Base-by-base conservation (phyloP, 2,329 filamentous ascomycete species). In the Colletotrichum sp. region DNA sequence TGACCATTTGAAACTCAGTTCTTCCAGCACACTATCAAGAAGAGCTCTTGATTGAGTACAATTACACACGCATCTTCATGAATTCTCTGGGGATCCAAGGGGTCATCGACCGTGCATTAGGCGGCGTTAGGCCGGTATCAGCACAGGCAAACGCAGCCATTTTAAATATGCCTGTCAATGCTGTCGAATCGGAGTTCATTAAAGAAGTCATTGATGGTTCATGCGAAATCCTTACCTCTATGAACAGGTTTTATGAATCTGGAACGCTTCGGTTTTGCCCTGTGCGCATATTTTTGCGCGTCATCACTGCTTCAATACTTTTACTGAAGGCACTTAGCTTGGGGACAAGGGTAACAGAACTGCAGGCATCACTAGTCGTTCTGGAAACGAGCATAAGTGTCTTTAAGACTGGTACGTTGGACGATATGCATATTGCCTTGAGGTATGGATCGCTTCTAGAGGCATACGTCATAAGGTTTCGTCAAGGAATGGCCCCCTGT, bases 241-340 rank as follows among this genome's bases (percentile, higher is more conserved):
- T 88, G 4, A 86, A 84, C 1, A 84, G 87, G 55, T 83, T 91
- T 3, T 86, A 86, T 4, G 86, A 90, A 30, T 83, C 82, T 4
- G 84, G 83, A 1, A 81, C 81, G 8, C 81, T 91, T n/a, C 84
- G 86, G 4, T 91, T 88, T 76, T 88, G 86, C 0, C 90, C 89
- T 0, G 87, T 90, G 3, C 83, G 89, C 21, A 88, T 90, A 16
- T 89, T 90, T 69, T 81, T 90, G 4, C 86, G 89, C 28, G 87
- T 90, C 61, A 90, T 88, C 4, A 89, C 88, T 4, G 88, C 88
- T 0, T 90, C 89, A 0, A 89, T 91, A 7, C 90, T 90, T 71
- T 81, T 91, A 5, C 86, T 91, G 78, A 87, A 87, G 32, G 52
- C 52, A 24, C 52, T 56, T 13, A 56, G 52, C 14, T 56, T 56